Percentiles rank a stretch among this genome's conserved stretches.
These are phyloP conservation scores for Escovopsis weberi DNA, from an alignment of 2,329 filamentous ascomycete species.

Conservation along the genomic window DNA sequence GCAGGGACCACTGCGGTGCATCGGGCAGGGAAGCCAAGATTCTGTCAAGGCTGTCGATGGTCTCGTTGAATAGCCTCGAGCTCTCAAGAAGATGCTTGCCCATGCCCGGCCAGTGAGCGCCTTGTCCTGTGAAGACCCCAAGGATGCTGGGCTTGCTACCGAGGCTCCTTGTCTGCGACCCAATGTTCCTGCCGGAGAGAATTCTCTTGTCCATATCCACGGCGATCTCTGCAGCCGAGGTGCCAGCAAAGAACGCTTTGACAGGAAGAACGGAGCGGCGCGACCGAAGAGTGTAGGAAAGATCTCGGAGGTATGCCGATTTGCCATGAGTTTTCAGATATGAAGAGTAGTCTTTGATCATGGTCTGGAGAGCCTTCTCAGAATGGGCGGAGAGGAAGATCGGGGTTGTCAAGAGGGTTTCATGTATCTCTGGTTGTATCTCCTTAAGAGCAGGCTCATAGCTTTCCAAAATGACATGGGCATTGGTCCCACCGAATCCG, in stretches of 20 bases:
- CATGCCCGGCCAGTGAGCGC: constrained; percentile 16
- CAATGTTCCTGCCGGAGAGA: background rate
- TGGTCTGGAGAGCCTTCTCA: background rate
- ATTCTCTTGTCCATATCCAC: background rate
- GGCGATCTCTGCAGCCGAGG: background rate
- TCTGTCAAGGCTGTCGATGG: background rate
- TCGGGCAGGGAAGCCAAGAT: background rate
- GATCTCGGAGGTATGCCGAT: background rate
- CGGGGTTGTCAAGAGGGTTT: background rate
- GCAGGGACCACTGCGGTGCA: constrained; percentile 1
- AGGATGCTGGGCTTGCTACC: background rate
- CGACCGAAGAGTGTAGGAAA: background rate
- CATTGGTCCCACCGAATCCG: constrained; percentile 27
- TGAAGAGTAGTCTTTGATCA: constrained; percentile 8
- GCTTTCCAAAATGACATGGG: constrained; percentile 24
- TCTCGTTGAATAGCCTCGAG: background rate
- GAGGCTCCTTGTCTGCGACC: background rate
- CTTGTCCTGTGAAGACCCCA: constrained; percentile 18
- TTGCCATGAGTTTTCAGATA: constrained; percentile 15
- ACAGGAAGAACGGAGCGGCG: background rate
- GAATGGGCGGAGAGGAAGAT: constrained; percentile 1
- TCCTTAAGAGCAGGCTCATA: background rate
- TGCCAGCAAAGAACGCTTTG: background rate
- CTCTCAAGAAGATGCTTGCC: constrained; percentile 7
- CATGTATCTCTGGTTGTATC: background rate